Conservation (phyloP, 345 rosid genomes). For the Eucalyptus lansdowneana region DNA sequence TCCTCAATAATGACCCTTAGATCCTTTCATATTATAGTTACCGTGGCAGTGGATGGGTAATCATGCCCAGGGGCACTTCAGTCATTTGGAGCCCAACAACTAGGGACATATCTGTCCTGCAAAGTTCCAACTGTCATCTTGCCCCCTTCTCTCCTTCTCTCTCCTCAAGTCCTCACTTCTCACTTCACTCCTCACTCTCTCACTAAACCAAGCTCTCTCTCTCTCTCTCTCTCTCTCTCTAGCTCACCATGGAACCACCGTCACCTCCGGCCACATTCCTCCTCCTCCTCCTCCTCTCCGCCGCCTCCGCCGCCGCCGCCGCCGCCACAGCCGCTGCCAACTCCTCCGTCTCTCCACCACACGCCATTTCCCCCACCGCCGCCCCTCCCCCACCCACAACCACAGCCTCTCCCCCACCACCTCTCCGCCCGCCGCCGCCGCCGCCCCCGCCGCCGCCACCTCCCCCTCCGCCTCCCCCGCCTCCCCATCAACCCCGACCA, state of each 20-base stretch:
- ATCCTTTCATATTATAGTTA: neutral
- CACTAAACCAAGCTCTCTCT: neutral
- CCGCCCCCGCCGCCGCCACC: neutral
- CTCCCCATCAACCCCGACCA: slow-evolving; percentile 1
- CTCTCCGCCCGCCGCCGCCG: neutral
- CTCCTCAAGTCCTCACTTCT: neutral
- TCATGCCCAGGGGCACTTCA: neutral
- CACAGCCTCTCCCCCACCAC: slow-evolving; percentile 14
- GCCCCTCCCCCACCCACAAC: neutral
- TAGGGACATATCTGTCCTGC: neutral
- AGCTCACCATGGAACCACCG: slow-evolving; percentile 23
- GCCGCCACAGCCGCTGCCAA: neutral
- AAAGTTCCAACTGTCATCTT: slow-evolving; percentile 13
- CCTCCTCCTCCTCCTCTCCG: neutral
- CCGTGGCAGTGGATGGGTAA: neutral
- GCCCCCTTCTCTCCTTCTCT: neutral
- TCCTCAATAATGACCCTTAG: neutral
- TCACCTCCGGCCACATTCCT: neutral
- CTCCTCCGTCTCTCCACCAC: neutral
- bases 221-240: slow-evolving; percentile 7
- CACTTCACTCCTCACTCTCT: neutral
- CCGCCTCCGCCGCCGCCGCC: neutral
- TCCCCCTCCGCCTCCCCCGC: slow-evolving; percentile 11
- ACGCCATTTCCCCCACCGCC: neutral
- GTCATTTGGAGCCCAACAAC: neutral